Evolutionary conservation across 345 rosid genomes (phyloP), one percentile per base, ranked within the genome.

Genomic region (Pugionium dolabratum): DNA sequence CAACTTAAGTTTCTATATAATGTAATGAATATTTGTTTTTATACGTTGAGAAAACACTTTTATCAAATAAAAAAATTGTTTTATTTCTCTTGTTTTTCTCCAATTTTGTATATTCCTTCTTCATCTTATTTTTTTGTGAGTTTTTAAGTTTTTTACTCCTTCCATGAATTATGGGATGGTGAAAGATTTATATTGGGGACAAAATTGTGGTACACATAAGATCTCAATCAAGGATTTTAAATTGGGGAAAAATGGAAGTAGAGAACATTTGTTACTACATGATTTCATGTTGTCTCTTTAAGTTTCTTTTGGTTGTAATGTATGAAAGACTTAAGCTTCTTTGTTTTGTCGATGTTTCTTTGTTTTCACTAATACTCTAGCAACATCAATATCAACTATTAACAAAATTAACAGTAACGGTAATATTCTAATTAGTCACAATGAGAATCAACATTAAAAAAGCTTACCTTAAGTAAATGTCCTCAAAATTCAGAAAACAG

Each of bases 161-260:
- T 18, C 18, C 18, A 18, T 18, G 94, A 88, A 40, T 34, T 85
- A 8, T 91, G 96, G 1, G 90, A 85, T 63, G 76, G 75, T 48
- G 97, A 80, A 65, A 46, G 95, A 88, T 76, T 86, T 93, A 36
- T 91, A 91, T 69, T 91, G 54, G 8, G 59, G 56, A 4, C 28
- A 5, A 18, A 34, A 5, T 9, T 49, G 7, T 39, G 51, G 42
- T 58, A 5, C 30, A 53, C 18, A 18, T 18, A 31, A 70, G 66
- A 42, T 59, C 53, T 59, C 1, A 41, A 49, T n/a, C 37, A 41
- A 26, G 66, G 66, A 50, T 59, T 48, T 67, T 42, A 58, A 67
- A 56, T 47, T 48, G 41, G 49, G 32, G 26, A 29, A 56, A 55
- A 63, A 8, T 18, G 50, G 43, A 45, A 45, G 47, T 35, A 44